These are phyloP conservation scores for Creolimax fragrantissima DNA, from an alignment of 78 protist genomes.

Conservation along the genomic window DNA sequence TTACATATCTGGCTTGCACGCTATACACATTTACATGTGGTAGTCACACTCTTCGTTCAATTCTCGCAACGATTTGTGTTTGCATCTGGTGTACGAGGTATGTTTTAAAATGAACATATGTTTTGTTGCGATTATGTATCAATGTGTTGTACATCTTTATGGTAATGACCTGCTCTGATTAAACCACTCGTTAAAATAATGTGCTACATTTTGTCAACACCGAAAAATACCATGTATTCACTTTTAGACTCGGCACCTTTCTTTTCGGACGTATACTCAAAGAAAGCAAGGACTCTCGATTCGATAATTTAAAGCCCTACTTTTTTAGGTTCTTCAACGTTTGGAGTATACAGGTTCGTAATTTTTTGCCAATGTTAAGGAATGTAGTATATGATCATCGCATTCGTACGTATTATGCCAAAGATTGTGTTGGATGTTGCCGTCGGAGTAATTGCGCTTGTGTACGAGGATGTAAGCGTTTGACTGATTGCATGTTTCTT, in stretches of 20 bases:
- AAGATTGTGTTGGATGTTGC: no score
- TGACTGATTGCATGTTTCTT: no score
- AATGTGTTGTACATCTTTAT: no score
- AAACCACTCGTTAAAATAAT: no score
- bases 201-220: neutral
- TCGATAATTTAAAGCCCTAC: neutral
- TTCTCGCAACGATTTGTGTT: neutral
- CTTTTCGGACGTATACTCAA: slow-evolving; percentile 7
- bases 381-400: no score
- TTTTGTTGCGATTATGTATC: neutral
- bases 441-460: no score
- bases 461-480: no score
- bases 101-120: neutral
- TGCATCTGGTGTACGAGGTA: slow-evolving; percentile 2
- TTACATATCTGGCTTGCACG: neutral
- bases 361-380: no score
- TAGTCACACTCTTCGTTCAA: neutral
- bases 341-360: no score
- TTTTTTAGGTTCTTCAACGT: neutral
- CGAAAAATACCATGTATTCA: neutral
- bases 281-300: neutral
- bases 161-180: no score
- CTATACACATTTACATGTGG: neutral
- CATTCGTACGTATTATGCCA: no score
- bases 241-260: neutral